phyloP scores from a whole-genome alignment of 192 early-diverging fungal genomes.

The Coemansia sp. region DNA sequence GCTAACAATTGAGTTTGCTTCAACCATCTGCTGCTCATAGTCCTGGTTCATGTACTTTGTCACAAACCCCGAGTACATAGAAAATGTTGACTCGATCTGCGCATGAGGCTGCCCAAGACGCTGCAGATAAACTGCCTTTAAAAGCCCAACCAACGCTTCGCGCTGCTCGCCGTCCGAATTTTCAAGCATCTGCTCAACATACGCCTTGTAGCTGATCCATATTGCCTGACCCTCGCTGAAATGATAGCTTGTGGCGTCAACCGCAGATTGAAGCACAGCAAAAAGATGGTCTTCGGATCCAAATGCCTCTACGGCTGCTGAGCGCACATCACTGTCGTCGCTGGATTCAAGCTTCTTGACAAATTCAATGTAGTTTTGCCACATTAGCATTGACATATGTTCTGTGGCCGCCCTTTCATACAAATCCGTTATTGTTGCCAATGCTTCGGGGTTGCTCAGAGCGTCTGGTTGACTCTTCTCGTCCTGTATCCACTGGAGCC shows the following conservation, averaged over 20 bases:
- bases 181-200: slow-evolving; percentile 17
- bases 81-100: slow-evolving; percentile 38
- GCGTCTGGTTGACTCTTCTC: slow-evolving; percentile 23
- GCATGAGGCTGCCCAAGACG: slow-evolving; percentile 35
- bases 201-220: slow-evolving; percentile 32
- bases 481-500: slow-evolving; percentile 38
- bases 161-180: not conserved
- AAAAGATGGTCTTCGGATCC: slow-evolving; percentile 13
- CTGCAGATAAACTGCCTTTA: slow-evolving; percentile 27
- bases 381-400: slow-evolving; percentile 20
- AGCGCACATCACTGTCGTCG: slow-evolving; percentile 1
- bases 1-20: slow-evolving; percentile 31
- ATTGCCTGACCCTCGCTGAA: slow-evolving; percentile 26
- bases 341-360: slow-evolving; percentile 7
- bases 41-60: slow-evolving; percentile 21
- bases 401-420: slow-evolving; percentile 22
- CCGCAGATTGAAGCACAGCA: slow-evolving; percentile 20
- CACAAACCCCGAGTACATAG: slow-evolving; percentile 44
- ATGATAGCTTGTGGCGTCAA: slow-evolving; percentile 22
- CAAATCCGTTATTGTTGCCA: slow-evolving; percentile 19
- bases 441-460: not conserved
- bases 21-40: slow-evolving; percentile 45
- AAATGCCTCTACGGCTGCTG: slow-evolving; percentile 27
- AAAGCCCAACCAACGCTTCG: slow-evolving; percentile 13
- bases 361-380: slow-evolving; percentile 45